These are phyloP conservation scores for Cyphellophora europaea DNA, from an alignment of 2,329 filamentous ascomycete genomes.

Conservation along the genomic window DNA sequence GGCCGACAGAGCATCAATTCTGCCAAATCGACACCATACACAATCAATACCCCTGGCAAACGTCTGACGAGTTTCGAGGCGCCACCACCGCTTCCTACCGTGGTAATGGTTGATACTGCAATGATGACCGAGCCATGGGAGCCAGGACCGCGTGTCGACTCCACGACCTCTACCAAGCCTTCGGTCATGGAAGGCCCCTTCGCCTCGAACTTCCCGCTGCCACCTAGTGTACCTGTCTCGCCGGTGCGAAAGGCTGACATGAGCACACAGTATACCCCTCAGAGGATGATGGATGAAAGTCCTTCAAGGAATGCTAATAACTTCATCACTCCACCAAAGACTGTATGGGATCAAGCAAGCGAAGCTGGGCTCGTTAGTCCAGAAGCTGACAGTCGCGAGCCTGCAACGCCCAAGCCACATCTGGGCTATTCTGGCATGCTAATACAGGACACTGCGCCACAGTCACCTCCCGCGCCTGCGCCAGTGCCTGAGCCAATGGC, in stretches of 20 bases:
- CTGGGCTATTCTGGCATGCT: slow-evolving; percentile 23
- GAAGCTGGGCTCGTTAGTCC: slow-evolving; percentile 17
- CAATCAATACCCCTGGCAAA: slow-evolving; percentile 7
- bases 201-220: slow-evolving; percentile 17
- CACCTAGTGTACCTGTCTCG: slow-evolving; percentile 17
- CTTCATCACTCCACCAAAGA: slow-evolving; percentile 31
- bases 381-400: neutral
- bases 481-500: too few species aligned
- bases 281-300: slow-evolving; percentile 25
- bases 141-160: slow-evolving; percentile 20
- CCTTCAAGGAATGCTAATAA: slow-evolving; percentile 18
- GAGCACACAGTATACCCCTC: slow-evolving; percentile 34
- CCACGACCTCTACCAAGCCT: slow-evolving; percentile 11
- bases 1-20: slow-evolving; percentile 27
- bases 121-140: slow-evolving; percentile 55
- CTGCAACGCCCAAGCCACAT: too few species aligned
- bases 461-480: slow-evolving; percentile 7
- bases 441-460: slow-evolving; percentile 15
- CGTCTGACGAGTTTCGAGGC: slow-evolving; percentile 4
- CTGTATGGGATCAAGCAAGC: slow-evolving; percentile 34
- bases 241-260: slow-evolving; percentile 26
- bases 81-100: slow-evolving; percentile 13
- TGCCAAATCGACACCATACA: slow-evolving; percentile 28
- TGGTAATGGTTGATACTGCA: slow-evolving; percentile 49
- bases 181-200: slow-evolving; percentile 13